Conservation (phyloP, 2,329 filamentous ascomycete species). For the Fusarium sp. region DNA sequence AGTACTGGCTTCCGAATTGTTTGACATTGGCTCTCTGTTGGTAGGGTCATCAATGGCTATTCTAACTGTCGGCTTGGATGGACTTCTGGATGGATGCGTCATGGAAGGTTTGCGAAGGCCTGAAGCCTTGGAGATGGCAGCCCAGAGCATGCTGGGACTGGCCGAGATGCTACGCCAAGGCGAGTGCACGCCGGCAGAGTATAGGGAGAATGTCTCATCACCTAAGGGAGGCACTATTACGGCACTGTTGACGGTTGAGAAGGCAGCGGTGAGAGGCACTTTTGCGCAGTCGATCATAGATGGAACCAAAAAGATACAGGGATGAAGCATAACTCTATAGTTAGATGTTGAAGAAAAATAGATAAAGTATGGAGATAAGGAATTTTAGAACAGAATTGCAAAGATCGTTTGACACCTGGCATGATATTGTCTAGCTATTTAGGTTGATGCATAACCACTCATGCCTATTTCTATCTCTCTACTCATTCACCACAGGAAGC, state of each 20-base stretch:
- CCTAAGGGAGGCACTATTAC: conserved; percentile 12
- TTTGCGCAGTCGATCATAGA: conserved; percentile 5
- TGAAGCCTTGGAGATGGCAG: conserved; percentile 14
- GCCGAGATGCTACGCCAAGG: conserved; percentile 8
- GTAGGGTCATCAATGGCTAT: conserved; percentile 16
- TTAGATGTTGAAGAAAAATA: background rate
- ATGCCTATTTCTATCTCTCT: background rate
- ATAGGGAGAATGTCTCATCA: conserved; percentile 10
- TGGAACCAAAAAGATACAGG: background rate
- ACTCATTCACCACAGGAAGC: background rate
- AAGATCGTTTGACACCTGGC: background rate
- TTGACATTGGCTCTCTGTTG: conserved; percentile 11
- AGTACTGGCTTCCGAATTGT: conserved; percentile 9
- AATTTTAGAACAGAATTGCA: background rate
- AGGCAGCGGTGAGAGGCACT: conserved; percentile 10
- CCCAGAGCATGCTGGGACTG: conserved; percentile 7
- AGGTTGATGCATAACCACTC: background rate
- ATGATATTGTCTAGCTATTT: background rate
- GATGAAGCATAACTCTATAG: background rate
- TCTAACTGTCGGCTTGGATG: conserved; percentile 8
- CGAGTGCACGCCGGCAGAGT: background rate
- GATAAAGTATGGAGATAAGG: background rate
- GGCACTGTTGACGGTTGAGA: conserved; percentile 9
- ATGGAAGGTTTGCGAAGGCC: conserved; percentile 12
- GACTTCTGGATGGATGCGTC: conserved; percentile 12